phyloP scores from a whole-genome alignment of 352 stramenopile genomes.

The Phytopythium montanum region DNA sequence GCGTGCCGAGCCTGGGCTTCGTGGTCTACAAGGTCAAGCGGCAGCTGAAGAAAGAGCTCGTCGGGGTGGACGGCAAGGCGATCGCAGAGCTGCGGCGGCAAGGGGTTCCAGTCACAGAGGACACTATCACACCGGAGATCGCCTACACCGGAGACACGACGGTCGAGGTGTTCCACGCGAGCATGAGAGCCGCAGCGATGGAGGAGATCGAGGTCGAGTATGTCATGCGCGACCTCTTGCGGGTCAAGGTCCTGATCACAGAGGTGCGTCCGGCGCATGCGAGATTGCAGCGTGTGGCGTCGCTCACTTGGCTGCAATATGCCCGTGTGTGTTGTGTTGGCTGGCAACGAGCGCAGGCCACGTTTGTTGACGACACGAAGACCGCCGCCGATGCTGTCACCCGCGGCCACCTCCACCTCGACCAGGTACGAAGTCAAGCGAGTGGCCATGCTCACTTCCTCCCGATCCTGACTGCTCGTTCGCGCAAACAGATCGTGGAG shows the following conservation, averaged over 20 bases:
- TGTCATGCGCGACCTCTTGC: conserved; percentile 43
- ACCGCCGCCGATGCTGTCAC: conserved; percentile 32
- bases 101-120: conserved; percentile 41
- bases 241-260: conserved; percentile 68
- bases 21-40: conserved; percentile 62
- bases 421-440: conserved; percentile 38
- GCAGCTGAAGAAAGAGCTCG: conserved; percentile 48
- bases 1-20: conserved; percentile 74
- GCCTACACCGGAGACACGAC: conserved; percentile 85
- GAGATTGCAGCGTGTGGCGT: neutral
- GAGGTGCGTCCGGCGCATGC: conserved; percentile 38
- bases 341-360: conserved; percentile 26
- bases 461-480: too few species aligned
- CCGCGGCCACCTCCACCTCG: conserved; percentile 72
- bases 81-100: conserved; percentile 43
- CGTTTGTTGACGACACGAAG: conserved; percentile 55
- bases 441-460: too few species aligned
- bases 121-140: conserved; percentile 42
- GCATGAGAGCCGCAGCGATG: conserved; percentile 4
- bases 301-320: neutral
- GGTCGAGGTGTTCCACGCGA: conserved; percentile 41
- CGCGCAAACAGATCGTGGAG: conserved; percentile 34
- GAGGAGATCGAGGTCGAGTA: conserved; percentile 1
- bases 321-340: neutral
- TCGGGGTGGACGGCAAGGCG: conserved; percentile 28